Base-by-base conservation (phyloP, 257 asterid genomes). In the Solanum virginianum region DNA sequence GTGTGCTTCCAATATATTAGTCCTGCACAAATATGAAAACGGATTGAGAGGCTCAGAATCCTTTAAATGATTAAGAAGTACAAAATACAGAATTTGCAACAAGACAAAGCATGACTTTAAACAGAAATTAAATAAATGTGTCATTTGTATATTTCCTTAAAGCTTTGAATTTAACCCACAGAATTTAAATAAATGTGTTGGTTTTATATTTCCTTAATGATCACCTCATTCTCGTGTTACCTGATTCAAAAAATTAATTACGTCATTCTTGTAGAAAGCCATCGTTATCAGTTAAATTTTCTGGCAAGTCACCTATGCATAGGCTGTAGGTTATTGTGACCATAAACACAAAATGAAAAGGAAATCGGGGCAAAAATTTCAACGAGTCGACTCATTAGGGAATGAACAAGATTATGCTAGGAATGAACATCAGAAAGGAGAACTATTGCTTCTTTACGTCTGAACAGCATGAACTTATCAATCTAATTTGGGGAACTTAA, bases 1-100 rank as follows among this genome's bases (percentile, higher is more conserved):
- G 87, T 97, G 97, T 12, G 99, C 99, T 89, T 97, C 99, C 10
- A 94, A 80, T 69, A 97, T 95, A 88, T 97, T 95, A 77, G 96
- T 94, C 95, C 99, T 95, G 95, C 91, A 91, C 8, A 36, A 74
- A 29, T 56, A 53, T 69, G 13, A 59, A 32, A 69, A 83, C 14
- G 5, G 60, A 32, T 4, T n/a, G 24, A 16, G 12, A 68, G 54
- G 11, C 20, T 47, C 10, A 17, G 72, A 45, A 43, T 24, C 80
- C 63, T 71, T 77, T 13, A 55, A 55, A 65, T 20, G 18, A 80
- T 70, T 68, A 83, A 14, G 7, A 72, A 18, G 80, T 86, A 68
- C 84, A 47, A 41, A 47, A 83, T 49, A 45, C 17, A 60, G 53
- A 84, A 66, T 41, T 29, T 53, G 65, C 65, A 77, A 54, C 80